Percentiles rank a stretch among this genome's conserved stretches.
phyloP scores from a whole-genome alignment of 164 flowering plant species.

The Berberis thunbergii region DNA sequence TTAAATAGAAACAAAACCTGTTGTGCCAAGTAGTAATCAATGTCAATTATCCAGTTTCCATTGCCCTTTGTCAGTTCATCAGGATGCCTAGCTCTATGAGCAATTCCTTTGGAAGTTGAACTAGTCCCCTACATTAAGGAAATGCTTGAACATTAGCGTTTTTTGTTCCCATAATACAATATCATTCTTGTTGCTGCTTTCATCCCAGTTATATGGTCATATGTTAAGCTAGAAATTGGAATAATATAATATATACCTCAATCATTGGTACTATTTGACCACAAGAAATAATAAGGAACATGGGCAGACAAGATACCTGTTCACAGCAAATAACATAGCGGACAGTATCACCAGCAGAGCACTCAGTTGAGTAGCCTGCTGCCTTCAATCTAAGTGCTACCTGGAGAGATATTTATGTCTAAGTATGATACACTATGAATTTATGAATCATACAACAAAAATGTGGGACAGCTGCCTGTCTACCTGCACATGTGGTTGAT shows the following conservation, averaged over 20 bases:
- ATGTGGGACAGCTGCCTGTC: slow-evolving; percentile 8
- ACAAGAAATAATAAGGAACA: neutral
- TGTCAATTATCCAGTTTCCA: slow-evolving; percentile 84
- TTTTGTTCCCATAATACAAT: neutral
- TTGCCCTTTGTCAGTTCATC: slow-evolving; percentile 73
- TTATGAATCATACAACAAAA: neutral
- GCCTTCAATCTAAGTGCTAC: slow-evolving; percentile 87
- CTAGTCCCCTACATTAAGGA: slow-evolving; percentile 38
- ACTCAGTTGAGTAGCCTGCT: slow-evolving; percentile 68
- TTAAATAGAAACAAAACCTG: slow-evolving; percentile 37
- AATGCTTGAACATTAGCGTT: neutral
- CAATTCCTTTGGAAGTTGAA: slow-evolving; percentile 68
- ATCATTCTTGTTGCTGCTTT: neutral
- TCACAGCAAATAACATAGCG: slow-evolving; percentile 91
- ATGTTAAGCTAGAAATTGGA: too few relatives aligned
- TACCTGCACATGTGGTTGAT: slow-evolving; percentile 96
- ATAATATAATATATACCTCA: too few relatives aligned
- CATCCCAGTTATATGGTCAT: neutral
- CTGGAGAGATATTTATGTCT: slow-evolving; percentile 23
- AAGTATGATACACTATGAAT: neutral
- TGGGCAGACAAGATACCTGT: slow-evolving; percentile 34
- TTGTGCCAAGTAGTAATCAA: slow-evolving; percentile 90
- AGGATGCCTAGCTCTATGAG: slow-evolving; percentile 97
- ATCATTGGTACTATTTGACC: neutral
- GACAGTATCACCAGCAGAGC: slow-evolving; percentile 84